Evolutionary conservation across 2,329 filamentous ascomycete species (phyloP), one percentile per base, ranked within the genome.

Genomic region (Fusarium pseudocircinatum): DNA sequence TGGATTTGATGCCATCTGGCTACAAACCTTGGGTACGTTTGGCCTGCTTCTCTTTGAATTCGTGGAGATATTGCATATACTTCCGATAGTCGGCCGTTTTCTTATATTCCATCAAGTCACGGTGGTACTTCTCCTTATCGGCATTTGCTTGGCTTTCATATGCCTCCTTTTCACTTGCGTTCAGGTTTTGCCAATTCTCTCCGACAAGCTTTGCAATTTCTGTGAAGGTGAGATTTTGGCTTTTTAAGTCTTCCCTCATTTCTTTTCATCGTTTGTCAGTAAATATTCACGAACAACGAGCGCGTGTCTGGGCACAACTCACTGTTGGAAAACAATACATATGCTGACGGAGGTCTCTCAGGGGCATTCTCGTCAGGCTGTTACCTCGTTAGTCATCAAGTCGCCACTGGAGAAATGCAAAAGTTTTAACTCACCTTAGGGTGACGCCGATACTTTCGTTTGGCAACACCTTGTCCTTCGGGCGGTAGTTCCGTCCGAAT

Each of bases 291-390:
- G 34, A 20, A 50, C 11, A 36, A 8, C 22, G 13, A 16, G 15
- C 8, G 26, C 4, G 24, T 26, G 20, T 14, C 13, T 16, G 36
- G 44, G 36, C 24, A 32, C 12, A 37, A 86, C 91, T 84, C 82
- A 94, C 92, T 93, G 77, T 96, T 96, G 2, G 94, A 95, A 78
- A 96, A 96, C 22, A 96, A 88, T 18, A 96, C 94, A 82, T 96
- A 96, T 56, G 93, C 94, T 9, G 93, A 96, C 1, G 93, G 92
- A 3, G 94, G 93, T 30, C 93, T 87, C 78, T 95, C 93, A 4
- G 94, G 94, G 1, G 93, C 93, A 83, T 94, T 90, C 66, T 94
- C 92, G 75, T 96, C 94, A 7, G 93, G 87, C 90, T 94, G 30
- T 2, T 32, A 18, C 18, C 20, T 54, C 34, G 26, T 74, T 50